Evolutionary conservation across 371 early-diverging fungal genomes (phyloP), one percentile per base, ranked within the genome.

Genomic region (Circinella umbellata): DNA sequence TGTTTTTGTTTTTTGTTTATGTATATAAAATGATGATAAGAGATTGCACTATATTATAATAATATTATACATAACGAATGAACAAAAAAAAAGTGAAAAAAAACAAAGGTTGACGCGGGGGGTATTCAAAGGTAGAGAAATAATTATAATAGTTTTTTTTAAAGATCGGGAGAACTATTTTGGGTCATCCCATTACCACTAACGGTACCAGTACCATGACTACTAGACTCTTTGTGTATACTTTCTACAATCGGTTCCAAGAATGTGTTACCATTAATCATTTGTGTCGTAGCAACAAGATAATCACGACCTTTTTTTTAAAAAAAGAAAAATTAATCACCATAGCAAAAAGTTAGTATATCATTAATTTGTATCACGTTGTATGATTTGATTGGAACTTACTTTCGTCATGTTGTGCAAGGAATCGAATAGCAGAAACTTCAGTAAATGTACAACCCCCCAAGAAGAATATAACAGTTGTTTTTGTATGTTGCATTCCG

Each of bases 361-460:
- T 27, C 27, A 27, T 27, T 27, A 27, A 27, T 27, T 27, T 27
- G 27, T 27, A 27, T 27, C 27, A 27, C 27, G 2, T 27, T 27
- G 27, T 27, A 27, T 27, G 27, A 27, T 27, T 27, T 27, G 27
- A 27, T 27, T 27, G 27, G 6, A 42, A 71, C 74, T 63, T 80
- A 88, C 93, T 91, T 71, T 89, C 89, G 48, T 91, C 90, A 70
- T 92, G 90, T 71, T 90, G 90, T 14, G 94, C 88, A 55, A 96
- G 76, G 74, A 94, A 92, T 15, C 97, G 86, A 34, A 96, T 82
- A 27, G 97, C 95, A 9, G 96, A 86, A 14, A 97, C 89, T 75
- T 98, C 98, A 10, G 97, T 92, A 63, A 84, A 92, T 3, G 97
- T 97, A 75, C 96, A 96, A n/a, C 98, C 98, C 48, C 97, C 98